Evolutionary conservation across 306 rosid genomes (phyloP).

Genomic region (Hippophae gyantsensis): DNA sequence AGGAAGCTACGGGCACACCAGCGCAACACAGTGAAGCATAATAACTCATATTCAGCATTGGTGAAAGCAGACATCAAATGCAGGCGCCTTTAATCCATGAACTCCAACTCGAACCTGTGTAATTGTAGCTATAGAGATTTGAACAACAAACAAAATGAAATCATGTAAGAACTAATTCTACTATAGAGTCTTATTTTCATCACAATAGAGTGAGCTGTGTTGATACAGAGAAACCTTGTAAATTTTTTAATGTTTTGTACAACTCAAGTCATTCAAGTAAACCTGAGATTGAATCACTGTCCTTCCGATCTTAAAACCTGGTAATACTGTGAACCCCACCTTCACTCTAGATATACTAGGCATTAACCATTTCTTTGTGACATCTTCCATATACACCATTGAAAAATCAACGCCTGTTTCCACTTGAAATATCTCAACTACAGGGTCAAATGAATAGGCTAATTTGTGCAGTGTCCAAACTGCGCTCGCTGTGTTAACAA

Average conservation of each 20-base stretch:
- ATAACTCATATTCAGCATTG: conserved; percentile 17
- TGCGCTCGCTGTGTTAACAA: conserved; percentile 83
- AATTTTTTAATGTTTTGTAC: conserved; percentile 27
- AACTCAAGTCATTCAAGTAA: conserved; percentile 40
- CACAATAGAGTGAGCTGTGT: no score
- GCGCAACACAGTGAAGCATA: conserved; percentile 3
- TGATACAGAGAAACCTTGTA: no score
- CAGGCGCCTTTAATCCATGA: conserved; percentile 4
- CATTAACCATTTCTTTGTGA: conserved; percentile 43
- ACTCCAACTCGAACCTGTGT: not conserved
- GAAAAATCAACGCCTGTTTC: conserved; percentile 82
- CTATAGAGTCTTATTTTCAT: no score
- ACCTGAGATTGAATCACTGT: conserved; percentile 83
- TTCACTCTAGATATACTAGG: conserved; percentile 57
- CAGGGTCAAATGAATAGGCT: conserved; percentile 67
- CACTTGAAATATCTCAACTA: conserved; percentile 72
- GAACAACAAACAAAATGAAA: no score
- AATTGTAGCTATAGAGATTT: no score
- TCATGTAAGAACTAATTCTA: no score
- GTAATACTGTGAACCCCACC: conserved; percentile 84
- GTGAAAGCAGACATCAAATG: conserved; percentile 6
- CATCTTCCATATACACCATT: conserved; percentile 79
- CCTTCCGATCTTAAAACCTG: conserved; percentile 71
- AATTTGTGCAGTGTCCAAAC: conserved; percentile 82
- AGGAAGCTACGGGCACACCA: conserved; percentile 14